Evolutionary conservation across 1,139 yeast species (phyloP).

Genomic region (Suhomyces maxii): DNA sequence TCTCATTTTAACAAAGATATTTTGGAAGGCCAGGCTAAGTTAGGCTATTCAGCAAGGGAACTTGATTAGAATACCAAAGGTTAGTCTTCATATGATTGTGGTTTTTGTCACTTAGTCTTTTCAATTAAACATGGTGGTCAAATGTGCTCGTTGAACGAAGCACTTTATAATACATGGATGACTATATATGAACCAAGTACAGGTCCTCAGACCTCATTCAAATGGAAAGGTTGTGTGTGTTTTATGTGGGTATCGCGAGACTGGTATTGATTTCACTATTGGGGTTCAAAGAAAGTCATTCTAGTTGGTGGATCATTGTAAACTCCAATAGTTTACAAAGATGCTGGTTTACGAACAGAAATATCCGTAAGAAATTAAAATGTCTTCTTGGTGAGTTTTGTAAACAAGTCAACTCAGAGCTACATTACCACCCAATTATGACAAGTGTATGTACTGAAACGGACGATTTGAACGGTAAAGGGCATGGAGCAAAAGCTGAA

Average conservation of each 20-base stretch:
- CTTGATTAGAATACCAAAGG: slow-evolving; percentile 54
- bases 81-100: slow-evolving; percentile 49
- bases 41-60: slow-evolving; percentile 44
- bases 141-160: slow-evolving; percentile 54
- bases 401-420: slow-evolving; percentile 32
- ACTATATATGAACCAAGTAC: slow-evolving; percentile 49
- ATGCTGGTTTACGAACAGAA: slow-evolving; percentile 54
- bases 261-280: slow-evolving; percentile 36
- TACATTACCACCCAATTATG: slow-evolving; percentile 48
- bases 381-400: slow-evolving; percentile 46
- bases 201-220: slow-evolving; percentile 39
- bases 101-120: slow-evolving; percentile 49
- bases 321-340: slow-evolving; percentile 53
- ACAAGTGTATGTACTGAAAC: slow-evolving; percentile 51
- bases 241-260: slow-evolving; percentile 30
- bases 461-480: slow-evolving; percentile 56
- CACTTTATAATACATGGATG: slow-evolving; percentile 50
- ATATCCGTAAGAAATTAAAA: slow-evolving; percentile 55
- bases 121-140: slow-evolving; percentile 57
- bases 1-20: slow-evolving; percentile 49
- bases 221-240: slow-evolving; percentile 49
- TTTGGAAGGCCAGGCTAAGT: slow-evolving; percentile 47
- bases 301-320: slow-evolving; percentile 53
- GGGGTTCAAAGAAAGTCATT: slow-evolving; percentile 49
- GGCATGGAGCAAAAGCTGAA: slow-evolving; percentile 59